Evolutionary conservation across 257 asterid genomes (phyloP), one percentile per base, ranked within the genome.

Genomic region (Marsdenia floribunda): DNA sequence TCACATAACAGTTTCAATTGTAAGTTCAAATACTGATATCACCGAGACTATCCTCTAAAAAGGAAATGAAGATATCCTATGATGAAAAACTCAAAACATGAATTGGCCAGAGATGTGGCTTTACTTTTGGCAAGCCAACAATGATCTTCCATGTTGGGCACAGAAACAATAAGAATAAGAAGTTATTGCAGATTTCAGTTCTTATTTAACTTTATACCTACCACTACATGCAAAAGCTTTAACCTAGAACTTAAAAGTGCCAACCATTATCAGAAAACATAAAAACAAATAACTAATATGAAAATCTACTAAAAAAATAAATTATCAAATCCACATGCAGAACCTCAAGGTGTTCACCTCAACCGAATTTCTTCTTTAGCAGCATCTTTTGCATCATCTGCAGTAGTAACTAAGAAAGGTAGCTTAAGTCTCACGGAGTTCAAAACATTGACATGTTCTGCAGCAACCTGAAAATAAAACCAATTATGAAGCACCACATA

Each of bases 361-460:
- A 95, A 80, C 71, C 99, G 90, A 72, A 89, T 95, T 81, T 95
- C 99, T 82, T 95, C 99, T 79, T 90, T 95, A 26, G 85, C 77
- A 55, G 84, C 77, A 76, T 95, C 97, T 75, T 88, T 90, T 33
- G 92, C 92, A 77, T 89, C 97, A 24, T 92, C 97, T 49, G 89
- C 82, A 58, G 96, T 84, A 44, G 99, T 92, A 76, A 95, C 92
- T 90, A 92, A 80, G 81, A 95, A 95, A 29, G 99, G 99, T 77
- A 95, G 81, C 91, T 95, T 95, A 38, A 81, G 63, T 76, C 73
- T 88, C 83, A 95, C 99, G 5, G 91, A 84, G 84, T 95, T 92
- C 86, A 95, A 75, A 73, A 95, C 87, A 70, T 81, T 79, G 73
- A 90, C 98, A 80, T 83, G 83, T 83, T 92, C 96, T 53, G 92